A percentile compares a stretch with the other conserved stretches of the same genome.
Conservation (phyloP, 257 asterid genomes). For the Craterostigma plantagineum region DNA sequence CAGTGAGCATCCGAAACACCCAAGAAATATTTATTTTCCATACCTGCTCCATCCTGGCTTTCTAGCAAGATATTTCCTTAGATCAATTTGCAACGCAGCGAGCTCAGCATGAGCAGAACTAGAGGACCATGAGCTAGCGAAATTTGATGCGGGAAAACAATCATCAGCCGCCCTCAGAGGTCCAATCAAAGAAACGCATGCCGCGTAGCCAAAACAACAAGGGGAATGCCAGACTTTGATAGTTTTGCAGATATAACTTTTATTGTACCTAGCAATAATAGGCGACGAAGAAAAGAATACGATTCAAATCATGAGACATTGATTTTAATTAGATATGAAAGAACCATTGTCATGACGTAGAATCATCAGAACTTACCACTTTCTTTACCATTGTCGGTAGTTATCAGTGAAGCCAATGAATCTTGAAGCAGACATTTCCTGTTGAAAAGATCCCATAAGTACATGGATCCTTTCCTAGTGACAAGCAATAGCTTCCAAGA, state of each 20-base stretch:
- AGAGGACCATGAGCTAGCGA: slow-evolving; percentile 76
- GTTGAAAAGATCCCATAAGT: slow-evolving; percentile 77
- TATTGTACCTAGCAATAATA: slow-evolving; percentile 32
- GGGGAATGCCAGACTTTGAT: slow-evolving; percentile 81
- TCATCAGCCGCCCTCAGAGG: slow-evolving; percentile 93
- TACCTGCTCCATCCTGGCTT: slow-evolving; percentile 98
- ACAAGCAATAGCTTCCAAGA: slow-evolving; percentile 46
- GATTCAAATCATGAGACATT: slow-evolving; percentile 1
- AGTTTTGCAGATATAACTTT: slow-evolving; percentile 85
- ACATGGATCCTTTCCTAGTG: slow-evolving; percentile 67
- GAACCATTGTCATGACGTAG: not conserved
- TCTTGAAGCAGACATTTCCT: slow-evolving; percentile 80
- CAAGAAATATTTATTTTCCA: slow-evolving; percentile 1
- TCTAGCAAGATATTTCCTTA: slow-evolving; percentile 72
- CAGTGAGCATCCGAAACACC: not conserved
- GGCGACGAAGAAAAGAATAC: not conserved
- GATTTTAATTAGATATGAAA: not conserved
- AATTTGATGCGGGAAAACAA: slow-evolving; percentile 83
- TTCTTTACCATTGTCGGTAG: slow-evolving; percentile 37
- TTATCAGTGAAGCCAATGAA: slow-evolving; percentile 53
- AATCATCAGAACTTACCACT: slow-evolving; percentile 15
- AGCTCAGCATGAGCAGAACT: slow-evolving; percentile 78
- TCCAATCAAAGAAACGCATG: slow-evolving; percentile 77
- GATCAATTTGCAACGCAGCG: slow-evolving; percentile 79
- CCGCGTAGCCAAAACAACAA: slow-evolving; percentile 77